Evolutionary conservation across 2,329 filamentous ascomycete species (phyloP).

Genomic region (Pseudogymnoascus sp.): DNA sequence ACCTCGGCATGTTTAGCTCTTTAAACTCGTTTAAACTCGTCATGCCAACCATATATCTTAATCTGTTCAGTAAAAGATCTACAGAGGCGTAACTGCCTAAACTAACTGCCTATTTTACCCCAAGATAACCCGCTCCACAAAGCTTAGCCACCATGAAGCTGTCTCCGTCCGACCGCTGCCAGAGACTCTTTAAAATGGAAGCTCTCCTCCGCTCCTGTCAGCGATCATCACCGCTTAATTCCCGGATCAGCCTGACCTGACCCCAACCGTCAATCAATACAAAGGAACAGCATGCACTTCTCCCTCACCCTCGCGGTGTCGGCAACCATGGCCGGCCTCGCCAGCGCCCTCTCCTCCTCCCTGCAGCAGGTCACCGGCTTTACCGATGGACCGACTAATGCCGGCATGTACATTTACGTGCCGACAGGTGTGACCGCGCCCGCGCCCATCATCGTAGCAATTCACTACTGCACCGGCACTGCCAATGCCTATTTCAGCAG

Average conservation of each 20-base stretch:
- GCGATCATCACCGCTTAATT: neutral
- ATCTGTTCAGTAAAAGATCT: neutral
- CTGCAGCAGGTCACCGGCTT: slow-evolving; percentile 20
- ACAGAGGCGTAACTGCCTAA: slow-evolving; percentile 3
- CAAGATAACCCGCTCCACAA: neutral
- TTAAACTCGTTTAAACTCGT: slow-evolving; percentile 2
- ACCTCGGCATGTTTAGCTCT: neutral
- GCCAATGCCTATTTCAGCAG: slow-evolving; percentile 21
- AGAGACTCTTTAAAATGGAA: neutral
- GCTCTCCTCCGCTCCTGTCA: neutral
- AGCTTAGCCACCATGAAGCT: neutral
- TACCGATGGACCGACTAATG: slow-evolving; percentile 19
- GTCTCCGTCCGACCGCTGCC: neutral
- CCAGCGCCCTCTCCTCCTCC: neutral
- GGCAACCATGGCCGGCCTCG: slow-evolving; percentile 19
- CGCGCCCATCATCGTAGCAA: slow-evolving; percentile 23
- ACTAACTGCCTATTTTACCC: neutral
- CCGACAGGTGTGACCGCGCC: slow-evolving; percentile 16
- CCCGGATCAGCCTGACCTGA: neutral
- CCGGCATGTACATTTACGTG: slow-evolving; percentile 24
- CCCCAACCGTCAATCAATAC: neutral
- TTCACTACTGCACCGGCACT: slow-evolving; percentile 11
- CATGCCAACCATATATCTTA: neutral
- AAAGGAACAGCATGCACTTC: neutral
- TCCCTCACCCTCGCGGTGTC: neutral